phyloP scores from a whole-genome alignment of 2,329 filamentous ascomycete species.

The Aaosphaeria pasadenensis region DNA sequence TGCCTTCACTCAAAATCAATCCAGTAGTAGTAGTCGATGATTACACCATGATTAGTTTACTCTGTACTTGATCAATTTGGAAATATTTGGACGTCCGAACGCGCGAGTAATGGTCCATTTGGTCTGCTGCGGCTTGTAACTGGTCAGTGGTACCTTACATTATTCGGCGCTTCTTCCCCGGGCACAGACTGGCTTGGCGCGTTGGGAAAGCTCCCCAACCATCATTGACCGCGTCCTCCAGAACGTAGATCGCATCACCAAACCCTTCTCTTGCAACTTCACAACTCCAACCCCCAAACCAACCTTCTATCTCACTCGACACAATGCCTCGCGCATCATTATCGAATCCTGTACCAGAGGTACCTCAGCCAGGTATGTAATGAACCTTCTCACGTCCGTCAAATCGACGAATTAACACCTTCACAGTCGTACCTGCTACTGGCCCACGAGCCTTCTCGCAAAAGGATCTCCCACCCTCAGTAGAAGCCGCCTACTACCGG shows the following conservation, averaged over 20 bases:
- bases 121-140: too few relatives aligned
- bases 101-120: too few relatives aligned
- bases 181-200: background rate
- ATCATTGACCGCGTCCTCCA: background rate
- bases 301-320: too few relatives aligned
- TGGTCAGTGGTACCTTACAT: too few relatives aligned
- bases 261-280: background rate
- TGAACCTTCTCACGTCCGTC: background rate
- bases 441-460: conserved; percentile 25
- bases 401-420: background rate
- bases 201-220: background rate
- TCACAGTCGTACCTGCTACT: conserved; percentile 10
- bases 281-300: too few relatives aligned
- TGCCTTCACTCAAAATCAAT: too few relatives aligned
- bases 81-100: too few relatives aligned
- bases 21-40: too few relatives aligned
- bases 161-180: too few relatives aligned
- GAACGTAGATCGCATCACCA: background rate
- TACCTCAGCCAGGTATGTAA: conserved; percentile 12
- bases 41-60: too few relatives aligned
- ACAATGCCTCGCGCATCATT: background rate
- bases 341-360: background rate
- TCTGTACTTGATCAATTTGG: too few relatives aligned
- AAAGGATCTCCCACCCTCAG: conserved; percentile 70
- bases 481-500: conserved; percentile 91